Conservation (phyloP, 2,329 filamentous ascomycete species). For the Ophiostoma angusticollis region DNA sequence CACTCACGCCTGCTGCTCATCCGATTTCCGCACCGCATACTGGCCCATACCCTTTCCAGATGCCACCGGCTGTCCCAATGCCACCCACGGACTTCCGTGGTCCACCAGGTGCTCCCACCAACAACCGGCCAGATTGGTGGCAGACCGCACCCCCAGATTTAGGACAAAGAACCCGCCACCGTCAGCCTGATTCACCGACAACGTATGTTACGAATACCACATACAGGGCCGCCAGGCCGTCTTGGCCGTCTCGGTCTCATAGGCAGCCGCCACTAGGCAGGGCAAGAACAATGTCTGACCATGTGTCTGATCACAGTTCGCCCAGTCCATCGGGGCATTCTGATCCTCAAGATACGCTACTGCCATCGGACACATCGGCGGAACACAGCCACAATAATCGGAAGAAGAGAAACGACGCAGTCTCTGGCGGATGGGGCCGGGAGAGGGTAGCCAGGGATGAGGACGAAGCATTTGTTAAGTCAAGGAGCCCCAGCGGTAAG, state of each 20-base stretch:
- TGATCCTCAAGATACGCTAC: not conserved
- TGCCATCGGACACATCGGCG: conserved; percentile 11
- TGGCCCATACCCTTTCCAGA: too few species aligned
- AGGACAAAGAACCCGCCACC: not conserved
- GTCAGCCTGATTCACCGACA: not conserved
- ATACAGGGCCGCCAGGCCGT: not conserved
- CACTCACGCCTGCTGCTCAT: too few species aligned
- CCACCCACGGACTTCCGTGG: not conserved
- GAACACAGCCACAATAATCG: not conserved
- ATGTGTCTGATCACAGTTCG: not conserved
- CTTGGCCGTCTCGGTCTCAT: not conserved
- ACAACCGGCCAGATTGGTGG: too few species aligned
- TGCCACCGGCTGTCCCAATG: not conserved
- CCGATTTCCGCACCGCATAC: too few species aligned
- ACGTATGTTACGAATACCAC: not conserved
- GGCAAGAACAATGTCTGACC: conserved; percentile 5
- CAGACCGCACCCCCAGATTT: not conserved
- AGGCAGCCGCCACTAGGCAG: conserved; percentile 2
- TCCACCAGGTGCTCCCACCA: not conserved
- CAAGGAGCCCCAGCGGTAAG: too few species aligned
- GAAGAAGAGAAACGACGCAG: too few species aligned
- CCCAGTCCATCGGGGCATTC: too few species aligned
- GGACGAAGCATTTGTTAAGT: too few species aligned
- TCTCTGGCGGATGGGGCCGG: too few species aligned
- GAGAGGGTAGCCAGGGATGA: too few species aligned